These are phyloP conservation scores for Achaetomium macrosporum DNA, from an alignment of 2,329 filamentous ascomycete genomes.

Conservation along the genomic window DNA sequence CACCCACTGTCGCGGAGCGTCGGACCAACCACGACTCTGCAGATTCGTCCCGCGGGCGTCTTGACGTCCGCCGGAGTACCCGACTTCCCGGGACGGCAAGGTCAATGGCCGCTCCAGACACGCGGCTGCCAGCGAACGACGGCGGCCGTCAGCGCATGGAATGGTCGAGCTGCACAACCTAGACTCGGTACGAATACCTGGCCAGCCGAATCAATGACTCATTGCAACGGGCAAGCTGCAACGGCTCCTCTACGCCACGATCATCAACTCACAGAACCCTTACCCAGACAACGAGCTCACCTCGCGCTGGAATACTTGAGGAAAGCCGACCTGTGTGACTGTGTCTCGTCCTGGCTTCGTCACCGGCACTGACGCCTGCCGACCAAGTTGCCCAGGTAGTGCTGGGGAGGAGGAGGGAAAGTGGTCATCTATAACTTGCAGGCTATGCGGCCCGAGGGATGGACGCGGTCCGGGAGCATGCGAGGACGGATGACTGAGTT, in stretches of 20 bases:
- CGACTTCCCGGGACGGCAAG: no score
- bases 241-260: slow-evolving; percentile 37
- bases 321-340: slow-evolving; percentile 40
- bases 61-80: no score
- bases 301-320: slow-evolving; percentile 33
- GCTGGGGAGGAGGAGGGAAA: slow-evolving; percentile 26
- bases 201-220: no score
- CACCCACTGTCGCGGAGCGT: no score
- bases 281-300: slow-evolving; percentile 30
- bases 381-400: slow-evolving; percentile 36
- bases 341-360: slow-evolving; percentile 43
- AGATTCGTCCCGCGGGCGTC: no score
- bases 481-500: slow-evolving; percentile 35
- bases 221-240: slow-evolving; percentile 25
- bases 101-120: no score
- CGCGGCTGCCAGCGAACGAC: no score
- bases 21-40: no score
- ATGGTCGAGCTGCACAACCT: no score
- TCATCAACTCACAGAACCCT: slow-evolving; percentile 40
- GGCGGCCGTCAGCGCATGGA: no score
- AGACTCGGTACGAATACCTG: no score
- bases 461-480: slow-evolving; percentile 31
- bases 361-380: slow-evolving; percentile 38
- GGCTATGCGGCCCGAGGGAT: slow-evolving; percentile 36
- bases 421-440: slow-evolving; percentile 45